Percentiles rank a stretch among this genome's conserved stretches.
phyloP scores from a whole-genome alignment of 1,284 basidiomycete genomes.

The Peniophora sp. region DNA sequence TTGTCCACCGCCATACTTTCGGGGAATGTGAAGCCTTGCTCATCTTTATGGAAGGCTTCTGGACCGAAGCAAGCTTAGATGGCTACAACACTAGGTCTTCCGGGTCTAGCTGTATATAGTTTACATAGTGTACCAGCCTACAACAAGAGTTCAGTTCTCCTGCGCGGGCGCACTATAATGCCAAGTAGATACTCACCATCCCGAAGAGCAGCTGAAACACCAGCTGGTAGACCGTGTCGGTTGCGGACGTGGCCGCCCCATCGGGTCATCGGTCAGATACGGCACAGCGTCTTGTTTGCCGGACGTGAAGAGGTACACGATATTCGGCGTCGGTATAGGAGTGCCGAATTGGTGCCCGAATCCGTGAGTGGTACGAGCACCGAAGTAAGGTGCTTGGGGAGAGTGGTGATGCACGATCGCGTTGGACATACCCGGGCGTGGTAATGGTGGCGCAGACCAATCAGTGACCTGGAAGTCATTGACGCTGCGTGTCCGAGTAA shows the following conservation, averaged over 20 bases:
- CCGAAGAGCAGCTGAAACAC: conserved; percentile 28
- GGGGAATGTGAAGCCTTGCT: no score
- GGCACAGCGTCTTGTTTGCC: conserved; percentile 4
- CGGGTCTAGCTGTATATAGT: conserved; percentile 13
- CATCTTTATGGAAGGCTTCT: no score
- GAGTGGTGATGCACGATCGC: no score
- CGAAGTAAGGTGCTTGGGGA: neutral
- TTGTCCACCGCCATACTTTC: no score
- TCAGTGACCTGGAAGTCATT: conserved; percentile 9
- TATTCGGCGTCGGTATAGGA: conserved; percentile 4
- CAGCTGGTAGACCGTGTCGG: conserved; percentile 18
- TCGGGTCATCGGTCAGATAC: conserved; percentile 20
- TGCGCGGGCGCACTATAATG: no score
- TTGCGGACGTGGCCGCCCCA: conserved; percentile 28
- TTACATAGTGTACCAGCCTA: conserved; percentile 9
- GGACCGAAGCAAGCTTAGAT: no score
- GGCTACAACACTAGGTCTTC: conserved; percentile 5
- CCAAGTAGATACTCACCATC: conserved; percentile 29
- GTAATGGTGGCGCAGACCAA: conserved; percentile 2
- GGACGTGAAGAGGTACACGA: conserved; percentile 14
- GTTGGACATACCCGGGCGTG: neutral
- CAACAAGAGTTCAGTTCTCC: no score
- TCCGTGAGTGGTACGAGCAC: conserved; percentile 1
- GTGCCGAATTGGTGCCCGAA: neutral
- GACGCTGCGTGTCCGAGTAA: conserved; percentile 3